Percentiles rank a stretch among this genome's conserved stretches.
Evolutionary conservation across 2,329 filamentous ascomycete genomes (phyloP).

Genomic region (Emergomyces orientalis): DNA sequence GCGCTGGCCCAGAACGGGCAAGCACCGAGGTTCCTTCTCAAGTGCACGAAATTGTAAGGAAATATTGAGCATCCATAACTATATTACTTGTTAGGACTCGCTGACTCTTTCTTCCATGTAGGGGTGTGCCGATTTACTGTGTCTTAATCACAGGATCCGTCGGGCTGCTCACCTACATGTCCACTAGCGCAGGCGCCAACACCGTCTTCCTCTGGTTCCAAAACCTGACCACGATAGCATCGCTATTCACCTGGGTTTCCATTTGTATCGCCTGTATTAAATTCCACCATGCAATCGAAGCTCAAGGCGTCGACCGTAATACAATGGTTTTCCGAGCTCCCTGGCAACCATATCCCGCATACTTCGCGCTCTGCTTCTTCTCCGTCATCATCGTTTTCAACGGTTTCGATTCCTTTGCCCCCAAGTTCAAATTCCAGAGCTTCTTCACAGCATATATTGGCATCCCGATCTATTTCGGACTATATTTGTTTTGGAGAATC

Average conservation of each 20-base stretch:
- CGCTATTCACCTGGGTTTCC: slow-evolving; percentile 40
- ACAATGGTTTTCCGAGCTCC: slow-evolving; percentile 35
- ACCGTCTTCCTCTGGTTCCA: slow-evolving; percentile 41
- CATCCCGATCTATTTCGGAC: slow-evolving; percentile 31
- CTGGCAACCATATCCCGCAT: slow-evolving; percentile 51
- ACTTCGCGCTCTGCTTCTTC: slow-evolving; percentile 49
- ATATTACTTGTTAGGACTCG: slow-evolving; percentile 24
- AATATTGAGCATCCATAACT: slow-evolving; percentile 10
- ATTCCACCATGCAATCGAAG: slow-evolving; percentile 35
- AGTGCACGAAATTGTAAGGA: slow-evolving; percentile 39
- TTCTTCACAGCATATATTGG: slow-evolving; percentile 43
- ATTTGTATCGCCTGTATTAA: slow-evolving; percentile 41
- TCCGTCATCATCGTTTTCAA: slow-evolving; percentile 59
- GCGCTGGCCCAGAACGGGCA: slow-evolving; percentile 41
- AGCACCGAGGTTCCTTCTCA: slow-evolving; percentile 44
- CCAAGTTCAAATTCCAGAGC: slow-evolving; percentile 29
- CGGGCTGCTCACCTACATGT: slow-evolving; percentile 40
- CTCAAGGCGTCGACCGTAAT: slow-evolving; percentile 30
- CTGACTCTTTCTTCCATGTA: slow-evolving; percentile 7
- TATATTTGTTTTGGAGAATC: slow-evolving; percentile 27
- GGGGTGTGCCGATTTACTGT: slow-evolving; percentile 39
- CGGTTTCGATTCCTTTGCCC: slow-evolving; percentile 37
- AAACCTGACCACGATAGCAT: slow-evolving; percentile 36
- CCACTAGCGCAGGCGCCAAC: slow-evolving; percentile 28
- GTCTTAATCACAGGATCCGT: slow-evolving; percentile 33